Percentiles rank a stretch among this genome's conserved stretches.
Evolutionary conservation across 176 grass and related monocot species (phyloP).

Genomic region (Oryza brachyantha): DNA sequence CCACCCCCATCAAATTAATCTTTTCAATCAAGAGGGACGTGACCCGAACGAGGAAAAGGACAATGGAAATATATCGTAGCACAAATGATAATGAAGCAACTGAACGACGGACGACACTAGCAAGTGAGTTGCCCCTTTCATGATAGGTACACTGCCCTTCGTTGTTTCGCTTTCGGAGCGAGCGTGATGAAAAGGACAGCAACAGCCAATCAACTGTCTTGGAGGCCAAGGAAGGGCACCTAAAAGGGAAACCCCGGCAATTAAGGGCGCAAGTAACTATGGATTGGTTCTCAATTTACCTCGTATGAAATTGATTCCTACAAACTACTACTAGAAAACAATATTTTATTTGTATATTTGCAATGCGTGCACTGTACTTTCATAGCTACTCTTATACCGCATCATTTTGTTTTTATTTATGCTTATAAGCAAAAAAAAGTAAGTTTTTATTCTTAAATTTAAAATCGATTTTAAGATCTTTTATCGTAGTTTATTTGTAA

Average conservation of each 20-base stretch:
- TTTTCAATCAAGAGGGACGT: neutral
- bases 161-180: conserved; percentile 15
- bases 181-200: conserved; percentile 22
- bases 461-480: too few species aligned
- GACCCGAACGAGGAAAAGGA: neutral
- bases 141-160: conserved; percentile 17
- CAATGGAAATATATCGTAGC: neutral
- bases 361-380: too few species aligned
- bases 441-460: too few species aligned
- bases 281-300: too few species aligned
- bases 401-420: too few species aligned
- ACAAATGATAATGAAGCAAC: conserved; percentile 8
- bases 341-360: too few species aligned
- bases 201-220: conserved; percentile 4
- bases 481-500: too few species aligned
- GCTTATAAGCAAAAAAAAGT: too few species aligned
- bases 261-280: neutral
- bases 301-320: too few species aligned
- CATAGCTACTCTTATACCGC: too few species aligned
- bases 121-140: conserved; percentile 31
- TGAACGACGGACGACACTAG: neutral
- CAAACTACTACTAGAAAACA: too few species aligned
- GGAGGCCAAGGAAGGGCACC: neutral
- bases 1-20: neutral
- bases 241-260: neutral